These are phyloP conservation scores for Talaromyces borbonicus DNA, from an alignment of 495 filamentous ascomycete genomes.

Conservation along the genomic window DNA sequence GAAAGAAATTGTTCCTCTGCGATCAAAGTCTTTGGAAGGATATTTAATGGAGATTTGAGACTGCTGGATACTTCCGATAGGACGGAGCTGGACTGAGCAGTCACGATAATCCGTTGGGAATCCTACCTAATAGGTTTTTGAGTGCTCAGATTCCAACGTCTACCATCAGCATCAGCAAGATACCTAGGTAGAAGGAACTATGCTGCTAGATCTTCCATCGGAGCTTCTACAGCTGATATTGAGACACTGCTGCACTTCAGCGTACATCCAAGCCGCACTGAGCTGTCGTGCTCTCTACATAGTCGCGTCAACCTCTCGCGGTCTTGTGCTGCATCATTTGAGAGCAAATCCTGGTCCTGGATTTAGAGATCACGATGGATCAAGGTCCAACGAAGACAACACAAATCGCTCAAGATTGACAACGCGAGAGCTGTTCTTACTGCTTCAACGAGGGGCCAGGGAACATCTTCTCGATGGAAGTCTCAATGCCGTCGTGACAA, in stretches of 20 bases:
- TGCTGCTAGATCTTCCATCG: conserved; percentile 28
- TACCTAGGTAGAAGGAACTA: conserved; percentile 6
- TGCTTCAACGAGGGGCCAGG: conserved; percentile 15
- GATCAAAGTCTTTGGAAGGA: too few relatives aligned
- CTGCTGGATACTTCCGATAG: too few relatives aligned
- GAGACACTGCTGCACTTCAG: conserved; percentile 18
- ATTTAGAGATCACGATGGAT: background rate
- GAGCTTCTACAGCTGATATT: conserved; percentile 35
- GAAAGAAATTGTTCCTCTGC: too few relatives aligned
- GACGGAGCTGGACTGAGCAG: too few relatives aligned
- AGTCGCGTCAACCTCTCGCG: conserved; percentile 64
- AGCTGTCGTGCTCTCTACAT: conserved; percentile 54
- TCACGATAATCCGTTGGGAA: too few relatives aligned
- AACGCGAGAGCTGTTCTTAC: conserved; percentile 19
- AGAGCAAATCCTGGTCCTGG: conserved; percentile 20
- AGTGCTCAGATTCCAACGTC: background rate
- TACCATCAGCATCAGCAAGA: background rate
- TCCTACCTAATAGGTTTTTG: too few relatives aligned
- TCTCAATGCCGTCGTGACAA: conserved; percentile 15
- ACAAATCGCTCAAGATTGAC: conserved; percentile 9
- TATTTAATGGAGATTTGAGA: too few relatives aligned
- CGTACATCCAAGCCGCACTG: conserved; percentile 26
- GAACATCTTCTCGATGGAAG: conserved; percentile 25
- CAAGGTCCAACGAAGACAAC: conserved; percentile 1
- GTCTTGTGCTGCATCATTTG: conserved; percentile 27